phyloP scores from a whole-genome alignment of 129 eudicot species.

The Lactuca sativa region DNA sequence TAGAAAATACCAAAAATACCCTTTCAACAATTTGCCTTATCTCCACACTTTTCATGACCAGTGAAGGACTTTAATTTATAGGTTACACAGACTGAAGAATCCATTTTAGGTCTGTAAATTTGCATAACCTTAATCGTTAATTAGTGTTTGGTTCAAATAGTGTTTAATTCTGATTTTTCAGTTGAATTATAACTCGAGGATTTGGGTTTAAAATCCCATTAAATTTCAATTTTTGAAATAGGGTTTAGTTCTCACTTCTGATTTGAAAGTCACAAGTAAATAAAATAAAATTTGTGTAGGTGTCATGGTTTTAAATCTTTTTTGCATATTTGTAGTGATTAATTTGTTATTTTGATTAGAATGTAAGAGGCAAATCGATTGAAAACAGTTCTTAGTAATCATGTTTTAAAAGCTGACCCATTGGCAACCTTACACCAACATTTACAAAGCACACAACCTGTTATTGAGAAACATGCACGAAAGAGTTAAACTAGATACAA shows the following conservation, averaged over 20 bases:
- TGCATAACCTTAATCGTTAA: no score
- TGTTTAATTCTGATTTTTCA: no score
- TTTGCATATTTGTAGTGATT: background rate
- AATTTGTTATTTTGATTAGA: slow-evolving; percentile 35
- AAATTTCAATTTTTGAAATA: no score
- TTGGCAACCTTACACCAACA: slow-evolving; percentile 81
- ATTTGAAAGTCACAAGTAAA: slow-evolving; percentile 63
- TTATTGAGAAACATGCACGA: slow-evolving; percentile 41
- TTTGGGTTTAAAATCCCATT: no score
- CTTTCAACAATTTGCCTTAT: no score
- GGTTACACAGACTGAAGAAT: no score
- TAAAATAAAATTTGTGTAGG: slow-evolving; percentile 71
- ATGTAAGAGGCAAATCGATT: slow-evolving; percentile 65
- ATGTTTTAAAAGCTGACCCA: slow-evolving; percentile 73
- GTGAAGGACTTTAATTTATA: no score
- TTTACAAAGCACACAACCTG: slow-evolving; percentile 79
- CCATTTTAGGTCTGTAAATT: no score
- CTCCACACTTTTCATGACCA: no score
- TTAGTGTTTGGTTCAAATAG: no score
- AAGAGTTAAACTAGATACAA: slow-evolving; percentile 47
- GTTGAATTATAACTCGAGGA: no score
- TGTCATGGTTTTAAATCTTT: background rate
- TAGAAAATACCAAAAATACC: no score
- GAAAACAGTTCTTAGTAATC: slow-evolving; percentile 61
- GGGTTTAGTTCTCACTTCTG: slow-evolving; percentile 10